A percentile compares a stretch with the other conserved stretches of the same genome.
Evolutionary conservation across 1,284 basidiomycete species (phyloP).

Genomic region (Cystobasidium sp.): DNA sequence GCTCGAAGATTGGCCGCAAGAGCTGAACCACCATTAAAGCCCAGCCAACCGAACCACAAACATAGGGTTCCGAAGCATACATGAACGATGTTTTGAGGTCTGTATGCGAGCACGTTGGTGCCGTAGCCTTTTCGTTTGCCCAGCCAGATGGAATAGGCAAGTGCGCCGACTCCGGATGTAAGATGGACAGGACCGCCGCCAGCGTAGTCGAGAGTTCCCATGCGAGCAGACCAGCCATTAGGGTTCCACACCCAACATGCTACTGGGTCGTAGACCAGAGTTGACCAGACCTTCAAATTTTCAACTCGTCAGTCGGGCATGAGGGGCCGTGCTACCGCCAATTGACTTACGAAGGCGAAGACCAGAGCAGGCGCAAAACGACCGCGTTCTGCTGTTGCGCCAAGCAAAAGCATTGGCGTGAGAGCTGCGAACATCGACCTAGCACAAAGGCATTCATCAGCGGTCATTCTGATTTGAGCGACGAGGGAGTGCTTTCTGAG

Average conservation of each 20-base stretch:
- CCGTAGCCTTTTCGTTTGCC: slow-evolving; percentile 59
- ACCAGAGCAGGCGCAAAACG: slow-evolving; percentile 85
- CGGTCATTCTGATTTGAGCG: no score
- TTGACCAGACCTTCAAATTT: slow-evolving; percentile 39
- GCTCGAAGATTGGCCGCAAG: slow-evolving; percentile 59
- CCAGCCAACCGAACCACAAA: slow-evolving; percentile 57
- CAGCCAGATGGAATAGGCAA: slow-evolving; percentile 56
- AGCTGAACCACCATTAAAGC: slow-evolving; percentile 57
- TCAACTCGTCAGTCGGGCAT: not conserved
- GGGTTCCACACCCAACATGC: slow-evolving; percentile 51
- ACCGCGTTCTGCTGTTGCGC: slow-evolving; percentile 81
- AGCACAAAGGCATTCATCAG: not conserved
- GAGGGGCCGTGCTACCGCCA: no score
- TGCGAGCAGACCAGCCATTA: slow-evolving; percentile 34
- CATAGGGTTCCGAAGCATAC: slow-evolving; percentile 59
- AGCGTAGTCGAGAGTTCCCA: slow-evolving; percentile 58
- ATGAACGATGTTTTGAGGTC: slow-evolving; percentile 58
- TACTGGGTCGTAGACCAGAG: slow-evolving; percentile 51
- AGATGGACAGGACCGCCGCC: slow-evolving; percentile 60
- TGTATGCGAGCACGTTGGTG: slow-evolving; percentile 57
- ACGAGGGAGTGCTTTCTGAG: no score
- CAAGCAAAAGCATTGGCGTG: slow-evolving; percentile 67
- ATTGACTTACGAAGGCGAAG: slow-evolving; percentile 67
- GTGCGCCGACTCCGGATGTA: slow-evolving; percentile 54
- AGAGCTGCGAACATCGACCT: slow-evolving; percentile 79